Conservation (phyloP, 306 rosid genomes). For the Castanopsis chinensis region DNA sequence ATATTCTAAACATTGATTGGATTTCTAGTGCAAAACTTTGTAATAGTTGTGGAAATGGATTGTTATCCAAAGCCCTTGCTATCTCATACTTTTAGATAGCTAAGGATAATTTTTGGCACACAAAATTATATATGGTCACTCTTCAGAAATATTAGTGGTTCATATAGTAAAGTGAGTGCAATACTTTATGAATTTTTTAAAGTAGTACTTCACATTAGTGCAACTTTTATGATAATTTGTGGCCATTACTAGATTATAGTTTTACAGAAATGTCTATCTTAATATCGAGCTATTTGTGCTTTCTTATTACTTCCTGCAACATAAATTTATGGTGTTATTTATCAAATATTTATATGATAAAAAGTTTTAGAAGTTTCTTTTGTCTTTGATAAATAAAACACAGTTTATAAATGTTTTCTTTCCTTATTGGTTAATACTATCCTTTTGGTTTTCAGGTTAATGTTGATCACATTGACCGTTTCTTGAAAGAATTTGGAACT, state of each 20-base stretch:
- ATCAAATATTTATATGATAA: neutral
- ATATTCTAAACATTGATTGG: too few species aligned
- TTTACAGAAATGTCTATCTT: neutral
- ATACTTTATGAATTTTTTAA: too few species aligned
- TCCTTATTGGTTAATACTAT: slow-evolving; percentile 13
- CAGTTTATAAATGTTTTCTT: neutral
- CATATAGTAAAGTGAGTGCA: too few species aligned
- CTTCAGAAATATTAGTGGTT: too few species aligned
- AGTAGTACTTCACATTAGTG: neutral
- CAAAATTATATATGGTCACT: too few species aligned
- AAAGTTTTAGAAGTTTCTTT: neutral
- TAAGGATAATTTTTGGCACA: too few species aligned
- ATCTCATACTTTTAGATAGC: too few species aligned
- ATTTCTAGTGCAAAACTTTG: too few species aligned
- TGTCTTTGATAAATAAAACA: neutral
- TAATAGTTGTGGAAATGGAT: too few species aligned
- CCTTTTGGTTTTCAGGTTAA: slow-evolving; percentile 47
- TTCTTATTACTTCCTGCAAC: neutral
- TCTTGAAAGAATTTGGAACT: slow-evolving; percentile 66
- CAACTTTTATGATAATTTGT: neutral
- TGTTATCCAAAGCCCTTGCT: too few species aligned
- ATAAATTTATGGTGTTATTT: neutral
- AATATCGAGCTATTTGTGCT: neutral
- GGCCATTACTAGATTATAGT: neutral
- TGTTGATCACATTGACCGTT: slow-evolving; percentile 79